These are phyloP conservation scores for Mycena sp. DNA, from an alignment of 1,284 basidiomycete species.

Conservation along the genomic window DNA sequence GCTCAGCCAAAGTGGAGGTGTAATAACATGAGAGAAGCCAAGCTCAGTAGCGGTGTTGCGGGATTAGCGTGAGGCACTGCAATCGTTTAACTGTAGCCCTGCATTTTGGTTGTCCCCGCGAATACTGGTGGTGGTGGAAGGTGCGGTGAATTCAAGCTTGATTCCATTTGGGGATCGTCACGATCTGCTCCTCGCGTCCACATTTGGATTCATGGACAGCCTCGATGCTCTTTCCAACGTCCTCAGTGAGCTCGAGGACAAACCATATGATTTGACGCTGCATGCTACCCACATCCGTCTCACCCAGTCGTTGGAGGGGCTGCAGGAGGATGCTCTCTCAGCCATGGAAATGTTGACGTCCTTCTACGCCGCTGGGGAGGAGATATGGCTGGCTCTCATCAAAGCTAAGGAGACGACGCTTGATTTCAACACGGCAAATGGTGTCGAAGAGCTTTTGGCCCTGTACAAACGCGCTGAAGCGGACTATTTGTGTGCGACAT, in stretches of 20 bases:
- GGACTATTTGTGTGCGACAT: slow-evolving; percentile 82
- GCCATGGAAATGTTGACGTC: slow-evolving; percentile 74
- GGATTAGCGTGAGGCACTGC: too few species aligned
- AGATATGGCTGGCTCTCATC: slow-evolving; percentile 73
- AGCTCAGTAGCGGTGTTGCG: too few species aligned
- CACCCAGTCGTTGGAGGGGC: slow-evolving; percentile 59
- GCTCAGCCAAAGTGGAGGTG: too few species aligned
- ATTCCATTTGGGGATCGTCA: not conserved
- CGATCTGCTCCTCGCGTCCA: slow-evolving; percentile 2
- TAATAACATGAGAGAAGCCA: too few species aligned
- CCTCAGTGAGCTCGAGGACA: slow-evolving; percentile 64
- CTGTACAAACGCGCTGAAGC: slow-evolving; percentile 75
- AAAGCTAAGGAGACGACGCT: slow-evolving; percentile 58
- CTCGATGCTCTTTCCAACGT: slow-evolving; percentile 70
- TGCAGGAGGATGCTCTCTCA: slow-evolving; percentile 64
- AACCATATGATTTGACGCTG: slow-evolving; percentile 66
- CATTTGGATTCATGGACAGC: slow-evolving; percentile 44
- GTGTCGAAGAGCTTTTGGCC: slow-evolving; percentile 66
- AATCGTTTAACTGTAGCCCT: too few species aligned
- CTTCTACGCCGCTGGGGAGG: slow-evolving; percentile 70
- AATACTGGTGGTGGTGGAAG: not conserved
- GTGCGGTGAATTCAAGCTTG: not conserved
- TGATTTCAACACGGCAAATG: slow-evolving; percentile 59
- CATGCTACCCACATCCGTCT: slow-evolving; percentile 74
- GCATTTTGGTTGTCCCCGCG: too few species aligned